A percentile compares a stretch with the other conserved stretches of the same genome.
Conservation (phyloP, 805 yeast genomes). For the Lachancea kluyveri region DNA sequence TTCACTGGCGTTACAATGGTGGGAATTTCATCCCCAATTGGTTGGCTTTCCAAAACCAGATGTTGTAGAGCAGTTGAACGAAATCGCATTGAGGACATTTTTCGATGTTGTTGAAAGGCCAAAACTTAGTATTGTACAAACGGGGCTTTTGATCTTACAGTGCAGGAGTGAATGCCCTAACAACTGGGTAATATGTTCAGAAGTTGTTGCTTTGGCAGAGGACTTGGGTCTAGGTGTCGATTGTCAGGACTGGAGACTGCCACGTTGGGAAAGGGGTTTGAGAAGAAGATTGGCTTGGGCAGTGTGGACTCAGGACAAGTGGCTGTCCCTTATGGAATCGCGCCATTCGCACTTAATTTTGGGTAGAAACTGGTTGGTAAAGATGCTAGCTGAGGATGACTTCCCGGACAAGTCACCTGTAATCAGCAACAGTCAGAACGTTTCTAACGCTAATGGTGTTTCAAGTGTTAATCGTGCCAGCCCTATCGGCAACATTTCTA, state of each 20-base stretch:
- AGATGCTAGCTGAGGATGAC: conserved; percentile 59
- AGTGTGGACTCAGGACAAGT: conserved; percentile 83
- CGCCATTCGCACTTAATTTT: conserved; percentile 77
- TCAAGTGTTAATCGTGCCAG: conserved; percentile 2
- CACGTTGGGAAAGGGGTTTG: conserved; percentile 91
- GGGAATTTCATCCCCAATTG: conserved; percentile 70
- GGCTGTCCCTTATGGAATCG: conserved; percentile 77
- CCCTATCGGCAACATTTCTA: conserved; percentile 15
- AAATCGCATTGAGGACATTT: conserved; percentile 60
- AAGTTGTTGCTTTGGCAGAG: conserved; percentile 81
- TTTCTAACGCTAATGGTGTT: conserved; percentile 1
- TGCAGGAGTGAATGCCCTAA: conserved; percentile 49
- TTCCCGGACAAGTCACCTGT: conserved; percentile 61
- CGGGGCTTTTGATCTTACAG: conserved; percentile 74
- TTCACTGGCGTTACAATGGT: conserved; percentile 84
- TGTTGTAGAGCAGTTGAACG: conserved; percentile 53
- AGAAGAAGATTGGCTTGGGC: conserved; percentile 94
- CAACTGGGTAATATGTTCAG: conserved; percentile 83
- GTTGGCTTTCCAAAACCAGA: conserved; percentile 77
- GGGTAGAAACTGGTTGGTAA: conserved; percentile 75
- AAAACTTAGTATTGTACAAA: conserved; percentile 85
- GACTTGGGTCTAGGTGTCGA: conserved; percentile 89
- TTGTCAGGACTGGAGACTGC: conserved; percentile 85
- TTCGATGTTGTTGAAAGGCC: conserved; percentile 77
- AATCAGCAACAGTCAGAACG: conserved; percentile 9